These are phyloP conservation scores for Amesomyces nigricolor DNA, from an alignment of 2,329 filamentous ascomycete species.

Conservation along the genomic window DNA sequence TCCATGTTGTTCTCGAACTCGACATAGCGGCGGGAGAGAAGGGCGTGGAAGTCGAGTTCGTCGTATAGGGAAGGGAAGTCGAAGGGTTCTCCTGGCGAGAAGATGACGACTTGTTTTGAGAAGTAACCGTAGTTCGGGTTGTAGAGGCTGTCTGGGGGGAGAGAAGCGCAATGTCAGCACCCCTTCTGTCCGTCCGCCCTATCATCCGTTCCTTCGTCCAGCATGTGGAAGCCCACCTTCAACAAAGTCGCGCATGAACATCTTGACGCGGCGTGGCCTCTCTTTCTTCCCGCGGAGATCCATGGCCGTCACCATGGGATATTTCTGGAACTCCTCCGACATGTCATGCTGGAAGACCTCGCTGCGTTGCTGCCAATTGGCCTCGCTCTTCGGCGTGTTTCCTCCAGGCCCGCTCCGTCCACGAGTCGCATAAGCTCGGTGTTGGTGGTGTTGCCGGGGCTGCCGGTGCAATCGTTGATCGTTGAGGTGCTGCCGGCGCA, in stretches of 20 bases:
- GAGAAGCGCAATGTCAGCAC: not conserved
- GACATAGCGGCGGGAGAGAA: slow-evolving; percentile 74
- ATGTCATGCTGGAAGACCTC: slow-evolving; percentile 71
- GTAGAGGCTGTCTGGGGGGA: slow-evolving; percentile 74
- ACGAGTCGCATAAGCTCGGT: slow-evolving; percentile 27
- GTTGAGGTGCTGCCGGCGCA: slow-evolving; percentile 21
- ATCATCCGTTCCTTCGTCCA: not conserved
- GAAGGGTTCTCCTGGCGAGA: slow-evolving; percentile 86
- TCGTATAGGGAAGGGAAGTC: slow-evolving; percentile 76
- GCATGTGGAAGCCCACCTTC: slow-evolving; percentile 56
- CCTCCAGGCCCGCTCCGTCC: slow-evolving; percentile 8
- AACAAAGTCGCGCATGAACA: slow-evolving; percentile 96
- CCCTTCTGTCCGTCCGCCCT: not conserved
- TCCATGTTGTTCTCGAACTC: slow-evolving; percentile 89
- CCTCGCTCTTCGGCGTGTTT: slow-evolving; percentile 46
- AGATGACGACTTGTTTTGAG: slow-evolving; percentile 93
- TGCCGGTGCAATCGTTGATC: slow-evolving; percentile 28
- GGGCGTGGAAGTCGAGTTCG: slow-evolving; percentile 75
- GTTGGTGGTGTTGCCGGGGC: slow-evolving; percentile 15
- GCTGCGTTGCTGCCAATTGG: slow-evolving; percentile 79
- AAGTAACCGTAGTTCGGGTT: slow-evolving; percentile 96
- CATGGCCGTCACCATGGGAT: slow-evolving; percentile 78
- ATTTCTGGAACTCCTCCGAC: slow-evolving; percentile 71
- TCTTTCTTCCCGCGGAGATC: slow-evolving; percentile 67
- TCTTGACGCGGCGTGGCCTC: slow-evolving; percentile 83